A percentile compares a stretch with the other conserved stretches of the same genome.
Conservation (phyloP, 768 basidiomycete species). For the Clitopilus passeckerianus region DNA sequence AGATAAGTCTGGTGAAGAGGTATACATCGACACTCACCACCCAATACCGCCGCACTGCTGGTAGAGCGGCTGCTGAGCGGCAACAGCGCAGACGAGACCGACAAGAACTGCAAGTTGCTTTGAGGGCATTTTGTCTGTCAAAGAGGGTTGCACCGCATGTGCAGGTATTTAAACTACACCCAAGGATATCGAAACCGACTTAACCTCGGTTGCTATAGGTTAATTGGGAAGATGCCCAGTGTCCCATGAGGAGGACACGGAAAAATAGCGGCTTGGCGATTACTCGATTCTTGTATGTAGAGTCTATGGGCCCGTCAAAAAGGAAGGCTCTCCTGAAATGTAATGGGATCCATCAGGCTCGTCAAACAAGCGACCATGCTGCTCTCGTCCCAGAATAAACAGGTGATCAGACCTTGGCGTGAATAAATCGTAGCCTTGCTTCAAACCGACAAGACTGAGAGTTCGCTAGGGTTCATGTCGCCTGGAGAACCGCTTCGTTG, state of each 20-base stretch:
- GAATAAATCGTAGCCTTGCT: neutral
- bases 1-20: neutral
- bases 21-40: slow-evolving; percentile 27
- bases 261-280: neutral
- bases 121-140: slow-evolving; percentile 4
- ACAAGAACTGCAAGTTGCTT: slow-evolving; percentile 15
- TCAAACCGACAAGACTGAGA: neutral
- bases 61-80: slow-evolving; percentile 36
- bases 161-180: slow-evolving; percentile 4
- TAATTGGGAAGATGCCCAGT: neutral
- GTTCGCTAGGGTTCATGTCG: neutral
- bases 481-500: neutral
- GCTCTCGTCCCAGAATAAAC: neutral
- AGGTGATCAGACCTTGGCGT: neutral
- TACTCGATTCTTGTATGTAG: neutral
- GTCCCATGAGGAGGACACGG: neutral
- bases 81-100: slow-evolving; percentile 14
- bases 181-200: neutral
- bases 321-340: neutral
- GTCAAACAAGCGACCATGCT: neutral
- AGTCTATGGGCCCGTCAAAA: neutral
- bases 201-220: neutral
- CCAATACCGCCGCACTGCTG: slow-evolving; percentile 47
- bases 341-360: neutral
- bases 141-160: neutral